phyloP scores from a whole-genome alignment of 768 basidiomycete species.

The Tulasnella sp. region DNA sequence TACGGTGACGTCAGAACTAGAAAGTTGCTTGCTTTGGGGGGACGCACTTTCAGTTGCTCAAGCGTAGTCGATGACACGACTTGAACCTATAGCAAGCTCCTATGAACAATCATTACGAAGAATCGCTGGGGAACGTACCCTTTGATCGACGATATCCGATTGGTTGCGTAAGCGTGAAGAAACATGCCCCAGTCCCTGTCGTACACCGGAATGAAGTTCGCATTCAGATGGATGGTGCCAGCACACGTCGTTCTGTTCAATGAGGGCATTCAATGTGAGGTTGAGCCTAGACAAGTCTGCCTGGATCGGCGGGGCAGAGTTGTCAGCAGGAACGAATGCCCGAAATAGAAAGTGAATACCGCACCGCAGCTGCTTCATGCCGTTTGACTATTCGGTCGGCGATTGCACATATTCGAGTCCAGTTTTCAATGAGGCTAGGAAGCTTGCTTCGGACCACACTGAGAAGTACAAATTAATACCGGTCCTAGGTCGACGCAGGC shows the following conservation, averaged over 20 bases:
- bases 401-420: constrained; percentile 80
- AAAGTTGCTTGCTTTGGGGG: neutral
- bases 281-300: constrained; percentile 73
- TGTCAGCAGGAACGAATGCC: neutral
- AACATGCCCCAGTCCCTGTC: constrained; percentile 53
- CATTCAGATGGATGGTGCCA: constrained; percentile 70
- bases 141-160: constrained; percentile 58
- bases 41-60: constrained; percentile 59
- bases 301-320: constrained; percentile 33
- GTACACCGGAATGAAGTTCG: constrained; percentile 65
- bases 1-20: constrained; percentile 1
- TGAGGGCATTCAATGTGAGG: constrained; percentile 64
- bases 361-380: constrained; percentile 85
- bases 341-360: constrained; percentile 27
- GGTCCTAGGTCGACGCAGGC: constrained; percentile 19
- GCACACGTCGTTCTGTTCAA: constrained; percentile 66
- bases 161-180: constrained; percentile 56
- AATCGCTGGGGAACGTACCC: constrained; percentile 47
- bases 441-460: constrained; percentile 69
- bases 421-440: constrained; percentile 70
- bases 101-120: neutral
- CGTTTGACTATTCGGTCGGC: constrained; percentile 81
- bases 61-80: constrained; percentile 52
- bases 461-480: constrained; percentile 10
- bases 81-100: constrained; percentile 37